Conservation (phyloP, 495 filamentous ascomycete species). For the Acidiella bohemica region DNA sequence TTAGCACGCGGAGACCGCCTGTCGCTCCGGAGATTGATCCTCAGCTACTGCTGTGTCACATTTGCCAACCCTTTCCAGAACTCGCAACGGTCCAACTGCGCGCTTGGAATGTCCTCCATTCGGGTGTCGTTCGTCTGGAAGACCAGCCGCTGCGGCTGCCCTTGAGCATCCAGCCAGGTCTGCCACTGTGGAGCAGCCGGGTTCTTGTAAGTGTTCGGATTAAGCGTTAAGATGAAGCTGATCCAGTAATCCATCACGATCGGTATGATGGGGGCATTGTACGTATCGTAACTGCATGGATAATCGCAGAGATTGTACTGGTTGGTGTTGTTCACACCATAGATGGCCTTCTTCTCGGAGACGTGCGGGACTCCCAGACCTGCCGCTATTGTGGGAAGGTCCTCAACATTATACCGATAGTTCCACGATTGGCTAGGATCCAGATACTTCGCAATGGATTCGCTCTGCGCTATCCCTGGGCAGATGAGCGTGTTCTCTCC, state of each 20-base stretch:
- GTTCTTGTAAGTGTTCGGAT: conserved; percentile 11
- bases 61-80: conserved; percentile 13
- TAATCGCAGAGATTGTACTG: not conserved
- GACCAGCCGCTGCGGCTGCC: conserved; percentile 4
- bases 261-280: conserved; percentile 11
- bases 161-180: not conserved
- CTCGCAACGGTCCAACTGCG: conserved; percentile 9
- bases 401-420: conserved; percentile 14
- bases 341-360: conserved; percentile 13
- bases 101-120: conserved; percentile 11
- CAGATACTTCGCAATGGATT: not conserved
- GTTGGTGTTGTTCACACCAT: conserved; percentile 7
- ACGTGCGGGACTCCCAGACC: conserved; percentile 14
- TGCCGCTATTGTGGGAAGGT: conserved; percentile 10
- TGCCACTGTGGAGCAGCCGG: conserved; percentile 8
- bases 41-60: conserved; percentile 13
- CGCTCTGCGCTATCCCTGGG: conserved; percentile 9
- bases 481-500: conserved; percentile 17
- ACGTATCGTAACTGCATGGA: conserved; percentile 6
- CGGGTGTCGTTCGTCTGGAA: conserved; percentile 5
- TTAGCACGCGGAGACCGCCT: too few relatives aligned
- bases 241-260: conserved; percentile 16
- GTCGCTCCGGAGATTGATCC: too few relatives aligned
- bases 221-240: conserved; percentile 11
- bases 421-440: conserved; percentile 1